These are phyloP conservation scores for Hypocreales sp. DNA, from an alignment of 2,329 filamentous ascomycete species.

Conservation along the genomic window DNA sequence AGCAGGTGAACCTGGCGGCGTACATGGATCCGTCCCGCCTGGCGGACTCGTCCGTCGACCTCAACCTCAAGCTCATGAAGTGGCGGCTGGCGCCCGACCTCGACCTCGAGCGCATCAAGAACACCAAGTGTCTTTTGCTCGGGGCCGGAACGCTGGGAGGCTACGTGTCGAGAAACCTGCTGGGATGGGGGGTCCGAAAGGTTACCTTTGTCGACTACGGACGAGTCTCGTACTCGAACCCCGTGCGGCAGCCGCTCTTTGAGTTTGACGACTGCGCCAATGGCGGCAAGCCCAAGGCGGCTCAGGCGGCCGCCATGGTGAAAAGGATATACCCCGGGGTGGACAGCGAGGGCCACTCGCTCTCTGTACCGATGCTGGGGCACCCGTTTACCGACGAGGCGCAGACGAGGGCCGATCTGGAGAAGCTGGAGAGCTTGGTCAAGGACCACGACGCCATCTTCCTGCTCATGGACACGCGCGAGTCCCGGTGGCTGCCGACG, in stretches of 20 bases:
- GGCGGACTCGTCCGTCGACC: conserved; percentile 85
- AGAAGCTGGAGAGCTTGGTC: conserved; percentile 58
- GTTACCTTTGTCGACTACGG: conserved; percentile 96
- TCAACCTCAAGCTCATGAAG: conserved; percentile 97
- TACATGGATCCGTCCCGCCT: conserved; percentile 84
- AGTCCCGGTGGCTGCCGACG: conserved; percentile 89
- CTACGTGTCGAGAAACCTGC: conserved; percentile 80
- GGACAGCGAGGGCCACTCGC: conserved; percentile 60
- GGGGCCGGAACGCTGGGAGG: conserved; percentile 88
- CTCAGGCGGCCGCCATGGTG: conserved; percentile 63
- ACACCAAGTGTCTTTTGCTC: conserved; percentile 76
- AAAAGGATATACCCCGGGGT: conserved; percentile 84
- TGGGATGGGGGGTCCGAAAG: conserved; percentile 91
- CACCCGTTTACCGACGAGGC: conserved; percentile 67
- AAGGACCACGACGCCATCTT: conserved; percentile 84
- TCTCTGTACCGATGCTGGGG: conserved; percentile 90
- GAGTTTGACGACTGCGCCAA: conserved; percentile 76
- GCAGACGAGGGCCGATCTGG: conserved; percentile 58
- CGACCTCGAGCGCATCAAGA: conserved; percentile 76
- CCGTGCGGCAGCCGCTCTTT: conserved; percentile 87
- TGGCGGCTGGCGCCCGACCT: conserved; percentile 88
- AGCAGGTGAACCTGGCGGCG: conserved; percentile 69
- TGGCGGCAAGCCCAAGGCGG: conserved; percentile 73
- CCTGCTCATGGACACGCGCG: conserved; percentile 90
- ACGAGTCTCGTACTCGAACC: conserved; percentile 87